Percentiles rank a stretch among this genome's conserved stretches.
Conservation (phyloP, 305 asterid genomes). For the Fraxinus xanthoxyloides region DNA sequence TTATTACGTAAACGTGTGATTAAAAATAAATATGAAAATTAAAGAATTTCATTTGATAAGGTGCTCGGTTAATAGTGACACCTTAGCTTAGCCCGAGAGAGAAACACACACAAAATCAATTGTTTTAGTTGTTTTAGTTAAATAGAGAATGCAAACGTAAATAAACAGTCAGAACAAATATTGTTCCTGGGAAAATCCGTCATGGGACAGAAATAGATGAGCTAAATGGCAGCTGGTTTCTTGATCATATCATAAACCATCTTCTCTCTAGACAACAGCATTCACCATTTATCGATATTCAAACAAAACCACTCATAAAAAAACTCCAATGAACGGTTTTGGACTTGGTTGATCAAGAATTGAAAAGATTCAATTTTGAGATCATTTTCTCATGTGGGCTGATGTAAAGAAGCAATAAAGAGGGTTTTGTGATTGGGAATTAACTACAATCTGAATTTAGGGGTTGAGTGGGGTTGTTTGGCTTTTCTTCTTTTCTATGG, state of each 20-base stretch:
- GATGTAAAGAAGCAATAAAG: constrained; percentile 10
- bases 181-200: constrained; percentile 37
- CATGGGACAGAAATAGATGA: constrained; percentile 17
- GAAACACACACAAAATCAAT: neutral
- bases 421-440: constrained; percentile 14
- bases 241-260: constrained; percentile 31
- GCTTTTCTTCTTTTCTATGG: constrained; percentile 33
- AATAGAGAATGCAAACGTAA: neutral
- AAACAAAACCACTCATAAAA: constrained; percentile 21
- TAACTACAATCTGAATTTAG: constrained; percentile 13
- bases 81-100: neutral
- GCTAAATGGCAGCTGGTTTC: constrained; percentile 38
- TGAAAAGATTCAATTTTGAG: constrained; percentile 26
- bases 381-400: constrained; percentile 29
- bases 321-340: constrained; percentile 28
- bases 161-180: constrained; percentile 19
- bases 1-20: too few relatives aligned
- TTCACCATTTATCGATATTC: constrained; percentile 30
- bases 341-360: constrained; percentile 32
- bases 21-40: too few relatives aligned
- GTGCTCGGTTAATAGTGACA: neutral
- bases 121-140: neutral
- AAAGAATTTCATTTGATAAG: too few relatives aligned
- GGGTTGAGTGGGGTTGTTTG: constrained; percentile 31
- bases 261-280: constrained; percentile 25